Conservation (phyloP, 192 early-diverging fungal species). For the Podila minutissima region DNA sequence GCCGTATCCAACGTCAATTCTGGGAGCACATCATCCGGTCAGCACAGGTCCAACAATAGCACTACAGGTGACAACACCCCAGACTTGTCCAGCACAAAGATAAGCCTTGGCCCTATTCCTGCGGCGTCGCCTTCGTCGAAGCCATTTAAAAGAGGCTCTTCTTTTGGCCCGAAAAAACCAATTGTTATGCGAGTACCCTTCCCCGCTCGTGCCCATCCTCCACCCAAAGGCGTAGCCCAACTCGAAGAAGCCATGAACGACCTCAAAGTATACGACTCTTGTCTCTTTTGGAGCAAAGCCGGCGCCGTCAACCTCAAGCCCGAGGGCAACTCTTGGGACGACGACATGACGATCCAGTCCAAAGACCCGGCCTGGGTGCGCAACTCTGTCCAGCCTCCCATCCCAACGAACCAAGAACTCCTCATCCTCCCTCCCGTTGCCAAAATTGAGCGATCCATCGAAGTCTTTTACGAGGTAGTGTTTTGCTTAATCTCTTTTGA, state of each 20-base stretch:
- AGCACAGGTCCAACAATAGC: neutral
- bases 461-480: constrained; percentile 28
- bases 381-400: constrained; percentile 25
- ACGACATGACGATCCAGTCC: constrained; percentile 51
- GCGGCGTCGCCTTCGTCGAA: neutral
- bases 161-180: constrained; percentile 3
- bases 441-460: constrained; percentile 39
- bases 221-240: constrained; percentile 31
- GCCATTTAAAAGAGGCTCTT: neutral
- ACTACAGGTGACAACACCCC: neutral
- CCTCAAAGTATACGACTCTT: constrained; percentile 40
- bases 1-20: neutral
- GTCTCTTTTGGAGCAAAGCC: constrained; percentile 42
- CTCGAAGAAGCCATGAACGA: constrained; percentile 44
- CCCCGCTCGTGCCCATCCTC: constrained; percentile 31
- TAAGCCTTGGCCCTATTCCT: neutral
- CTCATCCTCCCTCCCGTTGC: constrained; percentile 39
- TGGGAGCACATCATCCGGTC: neutral
- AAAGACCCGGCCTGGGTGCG: constrained; percentile 50
- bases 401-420: constrained; percentile 34
- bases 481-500: neutral
- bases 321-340: constrained; percentile 50
- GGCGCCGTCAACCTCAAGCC: constrained; percentile 48
- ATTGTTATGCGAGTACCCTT: constrained; percentile 17
- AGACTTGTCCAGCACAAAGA: neutral